Base-by-base conservation (phyloP, 805 yeast species). In the Ogataea ramenticola region DNA sequence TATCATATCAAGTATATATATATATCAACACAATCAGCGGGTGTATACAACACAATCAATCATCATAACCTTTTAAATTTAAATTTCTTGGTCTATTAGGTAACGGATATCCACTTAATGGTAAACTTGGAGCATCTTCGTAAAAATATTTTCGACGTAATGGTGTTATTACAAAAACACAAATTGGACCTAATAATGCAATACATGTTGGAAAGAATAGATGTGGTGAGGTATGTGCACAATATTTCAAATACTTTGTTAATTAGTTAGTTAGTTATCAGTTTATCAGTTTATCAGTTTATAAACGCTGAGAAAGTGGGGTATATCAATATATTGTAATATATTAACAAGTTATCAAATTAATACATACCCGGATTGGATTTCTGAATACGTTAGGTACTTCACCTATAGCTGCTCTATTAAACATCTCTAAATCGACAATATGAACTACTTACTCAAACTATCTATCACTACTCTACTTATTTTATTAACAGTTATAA, bases 221-320 rank as follows among this genome's bases (percentile, higher is more conserved):
- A 64, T 84, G 87, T 36, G 95, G 95, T 59, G 79, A 78, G 52
- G 76, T 77, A 66, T 84, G 83, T 21, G 90, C 85, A 53, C 80
- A 81, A 66, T 78, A 84, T 61, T 90, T 82, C 51, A 73, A 62
- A 86, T 86, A 80, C 84, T 79, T 29, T 14, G 4, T 29, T 9
- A 14, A 8, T 29, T 10, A 14, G 32, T 29, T 29, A 29, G 32
- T 29, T 29, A 29, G n/a, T 29, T 14, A 29, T 24, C 27, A 24
- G 10, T 24, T 24, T 5, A 17, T n/a, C 19, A n/a, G 16, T 9
- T 7, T 8, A 33, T 33, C 19, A 31, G 12, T 31, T 31, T 7
- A 14, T 31, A 8, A 14, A n/a, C n/a, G 17, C 12, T 31, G n/a
- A 33, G 16, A 19, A 34, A 20, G 37, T 34, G 37, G 37, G 37